These are phyloP conservation scores for Lolium multiflorum DNA, from an alignment of 176 grass and related monocot species.

Conservation along the genomic window DNA sequence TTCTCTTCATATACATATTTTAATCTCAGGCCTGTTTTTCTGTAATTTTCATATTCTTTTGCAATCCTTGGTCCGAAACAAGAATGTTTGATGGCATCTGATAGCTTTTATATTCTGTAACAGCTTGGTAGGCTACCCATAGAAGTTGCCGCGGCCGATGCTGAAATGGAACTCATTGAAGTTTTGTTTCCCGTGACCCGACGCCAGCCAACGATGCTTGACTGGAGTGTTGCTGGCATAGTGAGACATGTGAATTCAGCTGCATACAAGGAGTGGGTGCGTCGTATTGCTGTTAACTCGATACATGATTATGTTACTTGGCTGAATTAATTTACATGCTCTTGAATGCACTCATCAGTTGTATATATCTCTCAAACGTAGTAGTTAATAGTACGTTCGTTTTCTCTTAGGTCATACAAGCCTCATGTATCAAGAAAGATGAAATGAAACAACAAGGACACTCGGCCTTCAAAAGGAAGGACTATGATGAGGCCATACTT, in stretches of 20 bases:
- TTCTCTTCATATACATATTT: neutral
- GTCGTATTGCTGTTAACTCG: neutral
- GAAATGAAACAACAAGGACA: conserved; percentile 18
- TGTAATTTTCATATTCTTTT: neutral
- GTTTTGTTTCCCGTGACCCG: conserved; percentile 12
- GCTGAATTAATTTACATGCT: neutral
- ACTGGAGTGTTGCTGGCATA: conserved; percentile 29
- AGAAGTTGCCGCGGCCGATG: conserved; percentile 11
- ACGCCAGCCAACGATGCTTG: neutral
- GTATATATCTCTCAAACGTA: neutral
- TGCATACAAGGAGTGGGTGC: conserved; percentile 32
- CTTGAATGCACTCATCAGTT: neutral
- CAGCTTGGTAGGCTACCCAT: conserved; percentile 28
- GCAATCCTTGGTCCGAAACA: neutral
- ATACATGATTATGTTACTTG: neutral
- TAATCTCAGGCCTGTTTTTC: neutral
- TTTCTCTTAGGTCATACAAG: neutral
- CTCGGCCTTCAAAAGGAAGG: neutral
- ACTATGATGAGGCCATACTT: conserved; percentile 9
- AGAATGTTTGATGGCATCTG: neutral
- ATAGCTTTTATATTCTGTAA: neutral
- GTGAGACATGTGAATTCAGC: conserved; percentile 10
- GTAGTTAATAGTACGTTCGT: neutral
- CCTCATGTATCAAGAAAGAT: neutral
- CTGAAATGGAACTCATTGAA: neutral